Conservation (phyloP, 2,329 filamentous ascomycete genomes). For the Huntiella savannae region DNA sequence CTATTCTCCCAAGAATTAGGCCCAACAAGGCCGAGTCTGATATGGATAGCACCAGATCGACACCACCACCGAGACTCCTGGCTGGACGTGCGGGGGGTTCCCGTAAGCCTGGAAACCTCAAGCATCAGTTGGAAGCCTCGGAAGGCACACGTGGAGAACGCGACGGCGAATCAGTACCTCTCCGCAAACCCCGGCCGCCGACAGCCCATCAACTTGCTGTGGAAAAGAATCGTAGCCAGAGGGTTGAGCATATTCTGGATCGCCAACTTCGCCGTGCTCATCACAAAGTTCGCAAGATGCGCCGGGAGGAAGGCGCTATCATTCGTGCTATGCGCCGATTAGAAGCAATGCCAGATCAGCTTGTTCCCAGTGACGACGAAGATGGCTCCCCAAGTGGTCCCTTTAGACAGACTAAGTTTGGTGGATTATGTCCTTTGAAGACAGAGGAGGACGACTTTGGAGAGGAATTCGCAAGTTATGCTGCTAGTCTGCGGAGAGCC, state of each 20-base stretch:
- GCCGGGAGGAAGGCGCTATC: slow-evolving; percentile 47
- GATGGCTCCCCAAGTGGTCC: slow-evolving; percentile 14
- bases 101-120: slow-evolving; percentile 22
- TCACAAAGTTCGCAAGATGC: slow-evolving; percentile 39
- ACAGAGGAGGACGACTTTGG: slow-evolving; percentile 55
- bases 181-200: slow-evolving; percentile 50
- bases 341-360: slow-evolving; percentile 32
- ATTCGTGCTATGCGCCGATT: slow-evolving; percentile 47
- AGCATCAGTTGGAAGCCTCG: slow-evolving; percentile 41
- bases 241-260: slow-evolving; percentile 66
- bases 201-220: slow-evolving; percentile 71
- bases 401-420: slow-evolving; percentile 39
- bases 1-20: slow-evolving; percentile 42
- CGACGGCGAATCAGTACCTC: slow-evolving; percentile 24
- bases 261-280: slow-evolving; percentile 51
- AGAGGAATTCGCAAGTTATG: slow-evolving; percentile 50
- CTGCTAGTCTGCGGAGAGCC: slow-evolving; percentile 44
- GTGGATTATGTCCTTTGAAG: slow-evolving; percentile 42
- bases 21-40: slow-evolving; percentile 40
- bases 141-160: slow-evolving; percentile 34
- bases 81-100: slow-evolving; percentile 12
- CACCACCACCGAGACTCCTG: slow-evolving; percentile 16
- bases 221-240: slow-evolving; percentile 56
- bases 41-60: slow-evolving; percentile 26
- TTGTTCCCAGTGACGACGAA: slow-evolving; percentile 46